Evolutionary conservation across 768 basidiomycete species (phyloP).

Genomic region (Cystofilobasidium macerans): DNA sequence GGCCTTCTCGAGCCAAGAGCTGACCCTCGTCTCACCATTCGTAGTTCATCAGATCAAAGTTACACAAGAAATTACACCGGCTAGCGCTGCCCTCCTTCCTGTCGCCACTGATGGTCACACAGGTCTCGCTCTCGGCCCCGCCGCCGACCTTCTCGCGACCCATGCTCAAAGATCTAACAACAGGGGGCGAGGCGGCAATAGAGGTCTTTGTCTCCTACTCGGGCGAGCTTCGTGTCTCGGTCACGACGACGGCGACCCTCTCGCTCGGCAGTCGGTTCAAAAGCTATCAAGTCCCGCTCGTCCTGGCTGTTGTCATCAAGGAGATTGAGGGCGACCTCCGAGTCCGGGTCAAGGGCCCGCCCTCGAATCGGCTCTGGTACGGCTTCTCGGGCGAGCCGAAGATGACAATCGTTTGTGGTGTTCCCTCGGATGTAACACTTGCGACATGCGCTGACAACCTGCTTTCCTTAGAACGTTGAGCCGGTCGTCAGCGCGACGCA

Average conservation of each 20-base stretch:
- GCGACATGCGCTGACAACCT: not conserved
- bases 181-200: constrained; percentile 81
- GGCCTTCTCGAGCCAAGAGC: not conserved
- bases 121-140: constrained; percentile 8
- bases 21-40: too few relatives aligned
- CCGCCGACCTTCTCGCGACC: constrained; percentile 69
- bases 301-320: constrained; percentile 73
- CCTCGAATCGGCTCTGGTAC: constrained; percentile 91
- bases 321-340: constrained; percentile 85
- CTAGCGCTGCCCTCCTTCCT: constrained; percentile 13
- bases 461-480: constrained; percentile 51
- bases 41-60: constrained; percentile 20
- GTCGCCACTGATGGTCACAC: constrained; percentile 18
- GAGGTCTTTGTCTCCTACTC: constrained; percentile 58
- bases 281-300: constrained; percentile 77
- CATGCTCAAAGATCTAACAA: constrained; percentile 93
- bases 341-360: constrained; percentile 75
- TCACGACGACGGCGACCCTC: constrained; percentile 80
- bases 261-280: constrained; percentile 44
- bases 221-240: constrained; percentile 77
- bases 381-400: constrained; percentile 74
- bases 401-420: constrained; percentile 52
- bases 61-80: constrained; percentile 16
- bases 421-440: not conserved
- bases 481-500: constrained; percentile 90